Evolutionary conservation across 371 early-diverging fungal species (phyloP).

Genomic region (Choanephora cucurbitarum): DNA sequence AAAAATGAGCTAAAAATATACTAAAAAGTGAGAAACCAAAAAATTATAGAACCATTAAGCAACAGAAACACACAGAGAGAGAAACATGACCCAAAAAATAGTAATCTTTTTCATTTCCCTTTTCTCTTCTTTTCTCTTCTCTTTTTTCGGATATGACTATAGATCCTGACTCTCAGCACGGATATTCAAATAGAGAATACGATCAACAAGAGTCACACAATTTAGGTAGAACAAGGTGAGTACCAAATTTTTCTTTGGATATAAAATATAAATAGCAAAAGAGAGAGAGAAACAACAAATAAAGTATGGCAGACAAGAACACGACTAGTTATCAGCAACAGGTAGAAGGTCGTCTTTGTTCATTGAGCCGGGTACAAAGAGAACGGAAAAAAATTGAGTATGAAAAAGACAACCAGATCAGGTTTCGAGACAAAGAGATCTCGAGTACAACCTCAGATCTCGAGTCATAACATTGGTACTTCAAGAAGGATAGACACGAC

Average conservation of each 20-base stretch:
- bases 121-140: background rate
- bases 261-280: background rate
- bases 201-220: slow-evolving; percentile 2
- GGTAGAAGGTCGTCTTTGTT: no score
- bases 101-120: background rate
- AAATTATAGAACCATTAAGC: no score
- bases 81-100: slow-evolving; percentile 1
- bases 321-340: no score
- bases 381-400: no score
- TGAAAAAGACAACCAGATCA: no score
- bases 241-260: background rate
- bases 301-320: background rate
- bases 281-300: background rate
- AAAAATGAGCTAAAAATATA: background rate
- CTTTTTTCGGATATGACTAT: slow-evolving; percentile 1
- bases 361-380: no score
- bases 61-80: background rate
- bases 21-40: background rate
- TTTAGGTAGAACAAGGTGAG: background rate
- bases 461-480: no score
- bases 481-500: no score
- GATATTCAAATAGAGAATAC: slow-evolving; percentile 1
- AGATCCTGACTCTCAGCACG: background rate
- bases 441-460: no score
- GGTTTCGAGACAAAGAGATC: no score